phyloP scores from a whole-genome alignment of 768 basidiomycete genomes.

The Russula virescens region DNA sequence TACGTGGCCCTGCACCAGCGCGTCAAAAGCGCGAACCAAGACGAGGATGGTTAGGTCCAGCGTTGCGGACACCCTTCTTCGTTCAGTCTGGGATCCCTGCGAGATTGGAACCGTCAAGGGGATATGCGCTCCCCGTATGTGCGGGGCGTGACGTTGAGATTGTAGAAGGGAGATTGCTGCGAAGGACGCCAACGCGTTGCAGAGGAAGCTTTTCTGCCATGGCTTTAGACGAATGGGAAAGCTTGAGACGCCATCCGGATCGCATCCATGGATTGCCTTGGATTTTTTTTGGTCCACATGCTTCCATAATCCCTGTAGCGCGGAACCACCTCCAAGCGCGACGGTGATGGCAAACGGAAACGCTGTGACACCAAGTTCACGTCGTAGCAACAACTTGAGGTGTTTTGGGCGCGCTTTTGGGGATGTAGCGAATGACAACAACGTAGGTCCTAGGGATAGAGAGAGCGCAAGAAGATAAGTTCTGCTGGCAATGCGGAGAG shows the following conservation, averaged over 20 bases:
- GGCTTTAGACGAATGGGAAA: conserved; percentile 27
- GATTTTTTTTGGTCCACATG: conserved; percentile 22
- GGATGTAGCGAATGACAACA: conserved; percentile 48
- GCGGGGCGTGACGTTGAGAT: conserved; percentile 36
- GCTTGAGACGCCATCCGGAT: background rate
- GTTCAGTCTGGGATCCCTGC: background rate
- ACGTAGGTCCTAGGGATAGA: conserved; percentile 59
- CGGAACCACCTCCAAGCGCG: conserved; percentile 58
- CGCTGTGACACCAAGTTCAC: conserved; percentile 55
- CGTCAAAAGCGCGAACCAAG: conserved; percentile 65
- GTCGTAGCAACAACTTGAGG: conserved; percentile 39
- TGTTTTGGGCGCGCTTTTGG: conserved; percentile 26
- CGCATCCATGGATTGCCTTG: background rate
- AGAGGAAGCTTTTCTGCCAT: conserved; percentile 50
- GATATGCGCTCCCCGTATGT: conserved; percentile 29
- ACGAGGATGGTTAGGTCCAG: conserved; percentile 64
- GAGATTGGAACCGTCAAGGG: conserved; percentile 25
- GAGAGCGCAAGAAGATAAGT: conserved; percentile 63
- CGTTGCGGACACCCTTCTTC: conserved; percentile 42
- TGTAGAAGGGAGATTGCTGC: conserved; percentile 56
- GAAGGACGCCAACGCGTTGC: conserved; percentile 51
- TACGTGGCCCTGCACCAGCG: conserved; percentile 48
- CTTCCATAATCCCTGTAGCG: conserved; percentile 44
- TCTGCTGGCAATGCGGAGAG: conserved; percentile 53
- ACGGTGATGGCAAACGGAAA: conserved; percentile 66